These are phyloP conservation scores for Tulasnella sp. DNA, from an alignment of 768 basidiomycete species.

Conservation along the genomic window DNA sequence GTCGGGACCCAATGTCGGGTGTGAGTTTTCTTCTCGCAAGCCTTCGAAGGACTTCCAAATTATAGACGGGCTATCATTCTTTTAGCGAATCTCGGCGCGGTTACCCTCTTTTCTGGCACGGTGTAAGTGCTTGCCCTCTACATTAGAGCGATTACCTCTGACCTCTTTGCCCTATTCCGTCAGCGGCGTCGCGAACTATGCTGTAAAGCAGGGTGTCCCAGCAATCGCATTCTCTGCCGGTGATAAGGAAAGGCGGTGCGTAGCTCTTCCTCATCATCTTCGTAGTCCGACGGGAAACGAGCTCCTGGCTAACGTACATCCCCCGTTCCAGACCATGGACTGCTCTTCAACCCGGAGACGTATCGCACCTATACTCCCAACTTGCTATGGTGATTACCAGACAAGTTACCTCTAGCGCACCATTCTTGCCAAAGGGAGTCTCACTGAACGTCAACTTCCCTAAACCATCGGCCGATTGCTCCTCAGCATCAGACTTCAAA, in stretches of 20 bases:
- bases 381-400: slow-evolving; percentile 7
- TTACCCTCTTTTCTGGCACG: slow-evolving; percentile 26
- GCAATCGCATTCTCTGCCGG: slow-evolving; percentile 31
- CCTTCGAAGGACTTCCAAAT: background rate
- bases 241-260: background rate
- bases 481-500: background rate
- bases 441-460: slow-evolving; percentile 32
- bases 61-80: background rate
- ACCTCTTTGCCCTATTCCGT: background rate
- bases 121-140: slow-evolving; percentile 7
- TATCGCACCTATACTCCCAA: slow-evolving; percentile 16
- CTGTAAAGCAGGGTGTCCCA: slow-evolving; percentile 16
- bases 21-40: background rate
- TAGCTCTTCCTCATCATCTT: background rate
- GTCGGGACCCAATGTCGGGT: slow-evolving; percentile 23
- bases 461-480: slow-evolving; percentile 6
- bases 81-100: slow-evolving; percentile 22
- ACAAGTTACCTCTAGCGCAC: background rate
- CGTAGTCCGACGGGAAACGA: background rate
- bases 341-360: slow-evolving; percentile 13
- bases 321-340: slow-evolving; percentile 1
- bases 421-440: slow-evolving; percentile 19
- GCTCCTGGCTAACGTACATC: background rate
- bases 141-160: background rate
- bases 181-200: slow-evolving; percentile 23